Evolutionary conservation across 352 stramenopile species (phyloP), one percentile per base, ranked within the genome.

Genomic region (Globisporangium emineosum): DNA sequence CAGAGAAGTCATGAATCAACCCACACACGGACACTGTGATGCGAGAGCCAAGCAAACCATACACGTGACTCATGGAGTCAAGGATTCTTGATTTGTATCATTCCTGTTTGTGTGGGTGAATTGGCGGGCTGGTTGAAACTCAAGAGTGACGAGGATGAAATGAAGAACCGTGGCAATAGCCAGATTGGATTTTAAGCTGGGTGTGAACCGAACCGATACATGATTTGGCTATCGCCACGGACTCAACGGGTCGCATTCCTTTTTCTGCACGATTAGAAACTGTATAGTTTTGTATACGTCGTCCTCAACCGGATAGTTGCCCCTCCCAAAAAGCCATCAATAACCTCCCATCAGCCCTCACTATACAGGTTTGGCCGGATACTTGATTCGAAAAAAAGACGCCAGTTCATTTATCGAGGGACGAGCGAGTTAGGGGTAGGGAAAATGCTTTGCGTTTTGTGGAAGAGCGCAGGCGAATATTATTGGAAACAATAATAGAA

Each of bases 151-250:
- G 29, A 32, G 29, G 29, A 45, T 45, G 15, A n/a, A 0, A 45
- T n/a, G 15, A n/a, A 45, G 5, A 21, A 21, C 37, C 15, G 37
- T 45, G 37, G 37, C 37, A 21, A 3, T 21, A 45, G 37, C 15
- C 37, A 1, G 2, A 21, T 21, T n/a, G 13, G 5, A 2, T 45
- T 45, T 15, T n/a, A 8, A 1, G 1, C 17, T 45, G 13, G 0
- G 37, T 45, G 17, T 21, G 17, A n/a, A 45, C 8, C 5, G 13
- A 9, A n/a, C 0, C 2, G 5, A 0, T 8, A 45, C 30, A 57
- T 57, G 52, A 57, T 57, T 57, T 57, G 52, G 50, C 50, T 56
- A 56, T 56, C 29, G 50, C 17, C 50, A 57, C 50, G 27, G 29
- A 13, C 27, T 40, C 15, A 40, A 33, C n/a, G 30, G 9, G 4